Evolutionary conservation across 495 filamentous ascomycete species (phyloP), one percentile per base, ranked within the genome.

Genomic region (Penicillium fimorum): DNA sequence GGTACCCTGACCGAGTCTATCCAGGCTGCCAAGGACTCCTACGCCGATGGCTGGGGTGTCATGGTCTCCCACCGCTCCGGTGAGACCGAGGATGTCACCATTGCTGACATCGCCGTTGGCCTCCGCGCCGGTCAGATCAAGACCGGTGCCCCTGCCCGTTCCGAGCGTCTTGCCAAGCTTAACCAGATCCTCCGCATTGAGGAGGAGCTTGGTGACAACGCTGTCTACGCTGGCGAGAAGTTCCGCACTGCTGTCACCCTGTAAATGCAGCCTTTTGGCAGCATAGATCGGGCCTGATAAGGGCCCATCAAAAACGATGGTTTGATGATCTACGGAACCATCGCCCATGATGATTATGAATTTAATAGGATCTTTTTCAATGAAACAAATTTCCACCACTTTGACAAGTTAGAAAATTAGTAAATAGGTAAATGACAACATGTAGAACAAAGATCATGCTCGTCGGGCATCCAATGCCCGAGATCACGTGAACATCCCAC

Each of bases 111-210:
- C 57, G 92, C 91, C 56, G 94, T 97, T 62, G 94, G 95, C 77
- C 87, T 97, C 65, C 88, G 95, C 62, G 79, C 92, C 62, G 95
- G 95, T 60, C 90, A 99, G 82, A 97, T 97, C 85, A 97, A 98
- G 90, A 97, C 94, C 63, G 95, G 94, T 84, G 94, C 94, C 54
- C 94, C 94, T 57, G 86, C 86, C 71, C 82, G 95, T 62, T 97
- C 92, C 53, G 95, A 99, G 85, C 92, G 95, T 80, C 83, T 97
- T 59, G 94, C 95, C 66, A 99, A 99, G 86, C 89, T 99, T 67
- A 98, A 99, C 87, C 95, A 97, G 81, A 97, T 99, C 73, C 90
- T 99, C 73, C 88, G 95, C 68, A 99, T 99, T 65, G 95, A 97
- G 86, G 95, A 99, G 82, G 95, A 99, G 83, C 88, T 99, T 53